Evolutionary conservation across 345 rosid species (phyloP).

Genomic region (Acer campestre): DNA sequence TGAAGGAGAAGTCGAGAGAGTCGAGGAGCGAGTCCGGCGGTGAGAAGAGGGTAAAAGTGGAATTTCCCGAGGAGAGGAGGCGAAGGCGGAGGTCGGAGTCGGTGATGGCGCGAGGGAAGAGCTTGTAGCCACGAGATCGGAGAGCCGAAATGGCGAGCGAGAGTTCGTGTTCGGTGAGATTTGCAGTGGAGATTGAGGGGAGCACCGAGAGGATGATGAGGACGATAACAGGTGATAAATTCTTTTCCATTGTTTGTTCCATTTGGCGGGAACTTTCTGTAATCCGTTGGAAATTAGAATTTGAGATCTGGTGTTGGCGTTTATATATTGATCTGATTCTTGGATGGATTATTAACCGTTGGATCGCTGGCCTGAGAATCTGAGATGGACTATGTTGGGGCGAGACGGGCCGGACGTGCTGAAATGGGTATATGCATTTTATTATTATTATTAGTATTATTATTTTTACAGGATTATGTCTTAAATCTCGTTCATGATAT

Average conservation of each 20-base stretch:
- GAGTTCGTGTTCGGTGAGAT: conserved; percentile 27
- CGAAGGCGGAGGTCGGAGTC: conserved; percentile 28
- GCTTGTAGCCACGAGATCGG: conserved; percentile 34
- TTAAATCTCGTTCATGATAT: no score
- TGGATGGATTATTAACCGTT: conserved; percentile 8
- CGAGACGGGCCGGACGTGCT: no score
- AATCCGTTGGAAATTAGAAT: background rate
- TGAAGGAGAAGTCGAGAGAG: conserved; percentile 38
- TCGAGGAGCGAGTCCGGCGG: conserved; percentile 36
- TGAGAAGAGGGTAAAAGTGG: conserved; percentile 34
- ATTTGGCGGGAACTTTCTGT: conserved; percentile 9
- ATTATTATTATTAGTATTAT: no score
- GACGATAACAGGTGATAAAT: background rate
- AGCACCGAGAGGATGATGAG: background rate
- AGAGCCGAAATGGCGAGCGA: conserved; percentile 32
- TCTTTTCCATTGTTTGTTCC: conserved; percentile 3
- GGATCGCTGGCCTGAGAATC: background rate
- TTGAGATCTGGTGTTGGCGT: no score
- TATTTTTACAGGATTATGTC: no score
- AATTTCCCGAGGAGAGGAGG: conserved; percentile 28
- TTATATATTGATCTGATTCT: background rate
- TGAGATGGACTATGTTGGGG: background rate
- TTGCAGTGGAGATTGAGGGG: conserved; percentile 4
- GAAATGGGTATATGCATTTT: no score
- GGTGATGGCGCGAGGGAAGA: conserved; percentile 43